Base-by-base conservation (phyloP, 495 filamentous ascomycete genomes). In the Podospora comata region DNA sequence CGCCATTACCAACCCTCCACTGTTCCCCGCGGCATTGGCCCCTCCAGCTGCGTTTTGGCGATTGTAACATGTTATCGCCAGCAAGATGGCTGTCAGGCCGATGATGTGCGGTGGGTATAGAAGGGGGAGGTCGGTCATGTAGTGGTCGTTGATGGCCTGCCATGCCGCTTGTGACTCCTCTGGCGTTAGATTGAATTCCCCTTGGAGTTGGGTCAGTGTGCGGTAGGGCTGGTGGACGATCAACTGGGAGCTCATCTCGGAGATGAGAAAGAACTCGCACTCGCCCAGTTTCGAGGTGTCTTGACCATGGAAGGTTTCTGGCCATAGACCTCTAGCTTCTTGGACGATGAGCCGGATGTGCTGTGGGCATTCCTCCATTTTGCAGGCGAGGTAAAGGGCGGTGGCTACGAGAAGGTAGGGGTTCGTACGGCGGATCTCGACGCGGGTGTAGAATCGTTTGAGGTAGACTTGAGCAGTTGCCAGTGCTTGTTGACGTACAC, bases 191-290 rank as follows among this genome's bases (percentile, higher is more conserved):
- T 79, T 78, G 66, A 98, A 87, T 27, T 88, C 85, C 62, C 79
- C 76, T 72, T 92, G 89, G 34, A 98, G 84, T 62, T 88, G 87
- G 39, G 86, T 86, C 65, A 99, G 82, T 59, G 89, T 94, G 60
- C 94, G 92, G 77, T 99, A 99, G n/a, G 95, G 95, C 76, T 98
- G 94, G 76, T 98, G 94, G 16, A 97, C 82, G 76, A 99, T 98
- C 68, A 99, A 85, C 66, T 97, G 93, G 4, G 92, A 95, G 77
- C 88, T 91, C 89, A 99, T 91, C 77, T 97, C 94, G 1, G 92
- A 93, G 70, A 99, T 98, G 60, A 99, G 83, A 64, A 87, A 91
- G 79, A 99, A 99, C 78, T 99, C 96, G 84, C 92, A 96, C 83
- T 99, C 95, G 62, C 95, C 95, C 19, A 99, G 80, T 74, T 92